phyloP scores from a whole-genome alignment of 371 early-diverging fungal genomes.

The Sporodiniella umbellata region DNA sequence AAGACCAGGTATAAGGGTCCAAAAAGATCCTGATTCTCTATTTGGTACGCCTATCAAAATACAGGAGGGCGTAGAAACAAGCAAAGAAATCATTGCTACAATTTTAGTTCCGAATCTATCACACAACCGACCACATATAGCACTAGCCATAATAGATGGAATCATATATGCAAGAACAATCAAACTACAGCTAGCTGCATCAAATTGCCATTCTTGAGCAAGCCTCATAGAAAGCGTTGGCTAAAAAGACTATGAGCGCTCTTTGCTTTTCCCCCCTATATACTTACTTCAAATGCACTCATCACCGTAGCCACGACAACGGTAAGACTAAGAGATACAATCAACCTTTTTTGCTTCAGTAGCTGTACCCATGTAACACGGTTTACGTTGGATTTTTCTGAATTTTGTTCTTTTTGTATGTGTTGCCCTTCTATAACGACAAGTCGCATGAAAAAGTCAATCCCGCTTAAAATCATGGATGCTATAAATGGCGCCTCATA shows the following conservation, averaged over 20 bases:
- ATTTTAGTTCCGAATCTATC: constrained; percentile 40
- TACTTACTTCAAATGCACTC: constrained; percentile 42
- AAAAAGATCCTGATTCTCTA: constrained; percentile 24
- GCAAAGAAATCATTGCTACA: constrained; percentile 30
- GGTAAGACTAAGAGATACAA: constrained; percentile 29
- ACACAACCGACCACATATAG: constrained; percentile 44
- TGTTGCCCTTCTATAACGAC: constrained; percentile 41
- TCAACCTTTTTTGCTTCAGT: constrained; percentile 25
- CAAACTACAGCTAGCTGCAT: constrained; percentile 53
- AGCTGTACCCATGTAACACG: constrained; percentile 18
- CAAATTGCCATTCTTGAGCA: constrained; percentile 49
- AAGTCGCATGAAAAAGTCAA: constrained; percentile 57
- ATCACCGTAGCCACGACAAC: constrained; percentile 33
- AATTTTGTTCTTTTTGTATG: constrained; percentile 11
- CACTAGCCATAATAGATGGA: constrained; percentile 41
- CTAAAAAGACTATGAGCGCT: constrained; percentile 14
- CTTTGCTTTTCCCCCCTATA: too few relatives aligned
- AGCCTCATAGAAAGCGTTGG: constrained; percentile 57
- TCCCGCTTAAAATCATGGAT: constrained; percentile 54
- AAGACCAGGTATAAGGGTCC: constrained; percentile 29
- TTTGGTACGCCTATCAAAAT: constrained; percentile 34
- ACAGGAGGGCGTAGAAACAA: constrained; percentile 25
- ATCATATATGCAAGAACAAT: constrained; percentile 57
- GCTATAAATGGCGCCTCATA: constrained; percentile 71
- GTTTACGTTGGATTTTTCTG: not conserved